These are phyloP conservation scores for Ganoderma lingzhi DNA, from an alignment of 1,284 basidiomycete species.

Conservation along the genomic window DNA sequence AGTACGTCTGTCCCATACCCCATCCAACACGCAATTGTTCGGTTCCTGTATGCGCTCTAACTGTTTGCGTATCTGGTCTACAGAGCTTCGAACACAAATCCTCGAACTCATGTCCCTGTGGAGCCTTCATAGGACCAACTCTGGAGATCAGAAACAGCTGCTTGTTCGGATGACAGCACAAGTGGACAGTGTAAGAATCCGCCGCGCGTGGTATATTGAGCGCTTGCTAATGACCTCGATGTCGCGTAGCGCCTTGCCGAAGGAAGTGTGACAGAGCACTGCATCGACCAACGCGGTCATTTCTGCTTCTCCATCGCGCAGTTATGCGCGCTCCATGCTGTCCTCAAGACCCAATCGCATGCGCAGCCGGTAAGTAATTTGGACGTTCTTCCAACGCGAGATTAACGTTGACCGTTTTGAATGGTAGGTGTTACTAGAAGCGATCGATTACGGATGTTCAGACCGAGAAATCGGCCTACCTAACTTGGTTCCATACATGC, in stretches of 20 bases:
- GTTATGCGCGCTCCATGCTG: slow-evolving; percentile 13
- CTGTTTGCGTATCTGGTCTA: slow-evolving; percentile 8
- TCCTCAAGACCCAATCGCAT: background rate
- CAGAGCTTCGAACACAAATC: slow-evolving; percentile 45
- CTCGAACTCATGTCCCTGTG: slow-evolving; percentile 53
- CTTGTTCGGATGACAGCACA: slow-evolving; percentile 13
- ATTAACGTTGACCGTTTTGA: background rate
- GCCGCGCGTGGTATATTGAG: too few relatives aligned
- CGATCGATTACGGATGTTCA: slow-evolving; percentile 25
- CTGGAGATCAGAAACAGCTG: slow-evolving; percentile 23
- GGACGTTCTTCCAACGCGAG: background rate
- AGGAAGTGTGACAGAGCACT: background rate
- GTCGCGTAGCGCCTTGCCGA: slow-evolving; percentile 15
- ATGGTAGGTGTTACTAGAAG: slow-evolving; percentile 19
- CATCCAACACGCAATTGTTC: background rate
- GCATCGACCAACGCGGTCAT: background rate
- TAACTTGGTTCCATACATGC: slow-evolving; percentile 60
- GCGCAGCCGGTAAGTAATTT: background rate
- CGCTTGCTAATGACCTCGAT: background rate
- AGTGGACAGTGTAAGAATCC: slow-evolving; percentile 15
- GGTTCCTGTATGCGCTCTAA: background rate
- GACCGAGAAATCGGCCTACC: slow-evolving; percentile 37
- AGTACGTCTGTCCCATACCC: slow-evolving; percentile 12
- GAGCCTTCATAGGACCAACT: slow-evolving; percentile 37
- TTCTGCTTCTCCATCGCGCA: slow-evolving; percentile 17